phyloP scores from a whole-genome alignment of 768 basidiomycete species.

The Termitomyces sp. region DNA sequence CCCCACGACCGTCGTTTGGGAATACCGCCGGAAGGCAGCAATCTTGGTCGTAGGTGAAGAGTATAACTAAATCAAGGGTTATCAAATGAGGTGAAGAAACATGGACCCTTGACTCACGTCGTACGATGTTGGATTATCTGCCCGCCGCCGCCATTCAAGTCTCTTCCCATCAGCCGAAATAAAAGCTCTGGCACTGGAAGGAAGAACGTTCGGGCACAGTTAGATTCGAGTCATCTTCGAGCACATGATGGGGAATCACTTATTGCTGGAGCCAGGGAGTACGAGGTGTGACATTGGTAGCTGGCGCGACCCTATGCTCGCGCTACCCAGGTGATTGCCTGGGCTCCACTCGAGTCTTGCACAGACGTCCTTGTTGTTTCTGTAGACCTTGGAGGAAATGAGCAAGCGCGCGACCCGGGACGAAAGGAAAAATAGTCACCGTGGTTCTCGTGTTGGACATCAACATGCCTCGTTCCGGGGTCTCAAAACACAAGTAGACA shows the following conservation, averaged over 20 bases:
- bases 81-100: conserved; percentile 4
- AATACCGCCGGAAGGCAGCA: conserved; percentile 54
- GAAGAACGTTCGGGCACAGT: conserved; percentile 18
- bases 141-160: conserved; percentile 65
- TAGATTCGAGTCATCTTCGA: conserved; percentile 13
- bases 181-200: conserved; percentile 57
- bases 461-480: conserved; percentile 41
- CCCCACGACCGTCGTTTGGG: conserved; percentile 55
- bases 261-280: conserved; percentile 44
- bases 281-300: conserved; percentile 65
- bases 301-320: conserved; percentile 50
- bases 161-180: conserved; percentile 50
- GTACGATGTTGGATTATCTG: conserved; percentile 48
- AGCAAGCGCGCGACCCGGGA: conserved; percentile 6
- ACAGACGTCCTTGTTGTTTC: conserved; percentile 47
- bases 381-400: conserved; percentile 32
- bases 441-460: conserved; percentile 45
- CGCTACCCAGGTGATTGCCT: conserved; percentile 54
- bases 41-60: conserved; percentile 47
- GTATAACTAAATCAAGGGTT: conserved; percentile 35
- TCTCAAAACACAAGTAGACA: conserved; percentile 67
- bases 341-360: conserved; percentile 49
- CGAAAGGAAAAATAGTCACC: conserved; percentile 27
- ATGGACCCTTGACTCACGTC: conserved; percentile 44
- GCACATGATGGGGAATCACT: conserved; percentile 35